phyloP scores from a whole-genome alignment of 106 monocot genomes.

The Dendrobium officinale region DNA sequence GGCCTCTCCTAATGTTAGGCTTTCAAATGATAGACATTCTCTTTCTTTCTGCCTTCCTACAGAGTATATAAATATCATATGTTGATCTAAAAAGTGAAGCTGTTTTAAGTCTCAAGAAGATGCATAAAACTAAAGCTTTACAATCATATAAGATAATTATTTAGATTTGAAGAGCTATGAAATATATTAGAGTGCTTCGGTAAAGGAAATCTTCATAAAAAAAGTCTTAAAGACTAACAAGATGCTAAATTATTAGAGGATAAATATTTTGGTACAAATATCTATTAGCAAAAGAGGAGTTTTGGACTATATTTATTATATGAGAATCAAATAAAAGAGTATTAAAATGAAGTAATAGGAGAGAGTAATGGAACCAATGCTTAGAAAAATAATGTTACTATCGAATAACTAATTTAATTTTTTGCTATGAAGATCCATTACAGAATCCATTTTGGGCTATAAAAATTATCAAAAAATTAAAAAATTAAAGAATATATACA shows the following conservation, averaged over 20 bases:
- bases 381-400: neutral
- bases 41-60: neutral
- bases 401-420: too few species aligned
- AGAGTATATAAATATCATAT: neutral
- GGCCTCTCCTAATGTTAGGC: neutral
- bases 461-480: too few species aligned
- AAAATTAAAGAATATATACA: too few species aligned
- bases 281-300: neutral
- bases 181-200: neutral
- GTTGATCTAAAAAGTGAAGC: neutral
- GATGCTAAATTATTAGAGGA: neutral
- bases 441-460: too few species aligned
- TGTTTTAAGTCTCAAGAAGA: neutral
- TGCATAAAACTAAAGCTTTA: neutral
- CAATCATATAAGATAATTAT: neutral
- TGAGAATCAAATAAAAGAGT: neutral
- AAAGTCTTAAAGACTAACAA: neutral
- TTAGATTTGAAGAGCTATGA: neutral
- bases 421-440: too few species aligned
- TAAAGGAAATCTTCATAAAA: neutral
- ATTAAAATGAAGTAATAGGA: too few species aligned
- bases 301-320: neutral
- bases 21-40: neutral
- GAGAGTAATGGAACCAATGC: neutral
- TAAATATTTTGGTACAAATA: neutral